Evolutionary conservation across 768 basidiomycete genomes (phyloP), one percentile per base, ranked within the genome.

Genomic region (Pluteus cervinus): DNA sequence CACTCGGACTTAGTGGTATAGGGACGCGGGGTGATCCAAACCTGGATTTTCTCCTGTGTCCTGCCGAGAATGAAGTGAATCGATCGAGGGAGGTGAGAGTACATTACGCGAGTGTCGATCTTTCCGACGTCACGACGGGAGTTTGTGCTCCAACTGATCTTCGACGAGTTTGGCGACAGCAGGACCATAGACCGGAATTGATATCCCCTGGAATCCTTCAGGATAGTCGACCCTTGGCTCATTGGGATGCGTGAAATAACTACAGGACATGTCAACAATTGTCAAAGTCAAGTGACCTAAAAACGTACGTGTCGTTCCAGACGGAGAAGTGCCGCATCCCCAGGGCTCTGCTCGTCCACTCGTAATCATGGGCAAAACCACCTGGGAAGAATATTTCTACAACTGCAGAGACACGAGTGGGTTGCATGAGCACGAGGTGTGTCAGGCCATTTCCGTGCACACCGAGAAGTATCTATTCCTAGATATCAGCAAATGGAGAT

Each of bases 291-390:
- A 26, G 31, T 21, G 36, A 18, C 66, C 44, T 48, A 1, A 24
- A 33, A n/a, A 52, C 60, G 41, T 36, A 83, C 76, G 74, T 79
- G 58, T 88, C 80, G 46, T 88, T 83, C 86, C 87, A 87, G 22
- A 93, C 66, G 1, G 76, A 81, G 46, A 79, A 84, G 57, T 91
- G 79, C 12, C 57, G 65, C 69, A 86, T 79, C 4, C 86, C 86
- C 8, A 91, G 57, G 0, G 85, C 77, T 23, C 73, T 59, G 4
- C 81, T 46, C 0, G 88, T 90, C 79, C 86, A 92, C 50, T 88
- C 78, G 54, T 91, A 91, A 51, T 91, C 89, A 49, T 84, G 81
- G 18, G 88, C 81, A 53, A 87, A 91, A 0, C 87, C 89, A 3
- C 57, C 66, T 0, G 86, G 87, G 51, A 70, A 84, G 61, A 92